These are phyloP conservation scores for Plasmopara halstedii DNA, from an alignment of 352 stramenopile genomes.

Conservation along the genomic window DNA sequence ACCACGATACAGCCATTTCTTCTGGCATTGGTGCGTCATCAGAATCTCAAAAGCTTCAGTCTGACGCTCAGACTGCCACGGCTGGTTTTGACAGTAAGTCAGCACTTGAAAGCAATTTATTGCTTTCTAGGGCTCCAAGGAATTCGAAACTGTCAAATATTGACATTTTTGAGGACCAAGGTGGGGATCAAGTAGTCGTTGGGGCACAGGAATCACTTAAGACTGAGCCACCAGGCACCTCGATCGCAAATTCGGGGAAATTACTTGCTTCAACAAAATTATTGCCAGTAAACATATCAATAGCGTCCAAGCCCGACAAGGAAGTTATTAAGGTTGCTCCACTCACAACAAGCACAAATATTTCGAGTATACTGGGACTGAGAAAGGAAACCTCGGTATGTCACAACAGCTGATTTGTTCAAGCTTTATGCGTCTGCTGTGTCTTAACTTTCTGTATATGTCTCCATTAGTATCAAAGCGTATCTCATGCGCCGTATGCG, in stretches of 20 bases:
- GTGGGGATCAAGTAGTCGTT: background rate
- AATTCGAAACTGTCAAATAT: constrained; percentile 1
- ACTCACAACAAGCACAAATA: constrained; percentile 18
- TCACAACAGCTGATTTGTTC: background rate
- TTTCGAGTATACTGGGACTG: constrained; percentile 15
- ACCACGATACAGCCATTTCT: constrained; percentile 7
- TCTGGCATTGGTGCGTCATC: constrained; percentile 7
- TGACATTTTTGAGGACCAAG: background rate
- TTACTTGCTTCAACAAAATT: constrained; percentile 12
- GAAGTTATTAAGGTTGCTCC: constrained; percentile 23
- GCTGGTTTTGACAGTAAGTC: no score
- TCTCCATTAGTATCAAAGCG: constrained; percentile 12
- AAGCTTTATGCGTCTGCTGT: background rate
- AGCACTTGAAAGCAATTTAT: background rate
- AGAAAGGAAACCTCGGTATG: constrained; percentile 13
- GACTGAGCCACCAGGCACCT: constrained; percentile 1
- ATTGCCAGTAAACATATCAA: constrained; percentile 10
- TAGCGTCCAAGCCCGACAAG: background rate
- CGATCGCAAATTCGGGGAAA: constrained; percentile 1
- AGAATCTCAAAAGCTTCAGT: constrained; percentile 3
- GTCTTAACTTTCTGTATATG: constrained; percentile 6
- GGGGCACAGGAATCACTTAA: background rate
- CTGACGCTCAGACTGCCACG: constrained; percentile 1
- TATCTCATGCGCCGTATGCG: constrained; percentile 29
- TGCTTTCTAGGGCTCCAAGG: background rate